Percentiles rank a stretch among this genome's conserved stretches.
Conservation (phyloP, 352 stramenopile species). For the Plasmopara muralis region DNA sequence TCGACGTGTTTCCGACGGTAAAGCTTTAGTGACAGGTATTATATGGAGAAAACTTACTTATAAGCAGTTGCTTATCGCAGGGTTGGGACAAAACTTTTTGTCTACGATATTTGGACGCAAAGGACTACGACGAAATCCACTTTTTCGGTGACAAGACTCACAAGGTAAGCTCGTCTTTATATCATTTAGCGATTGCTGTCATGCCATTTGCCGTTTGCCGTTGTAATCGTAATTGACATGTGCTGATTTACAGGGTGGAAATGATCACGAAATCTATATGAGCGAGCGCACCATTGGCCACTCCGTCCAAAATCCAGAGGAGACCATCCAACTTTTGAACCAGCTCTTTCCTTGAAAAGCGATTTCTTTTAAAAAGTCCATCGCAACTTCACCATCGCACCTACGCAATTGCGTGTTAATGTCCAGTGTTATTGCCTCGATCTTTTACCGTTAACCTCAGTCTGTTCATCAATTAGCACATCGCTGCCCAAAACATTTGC, state of each 20-base stretch:
- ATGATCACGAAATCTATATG: conserved; percentile 99
- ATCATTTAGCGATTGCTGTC: neutral
- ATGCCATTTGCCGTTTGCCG: too few relatives aligned
- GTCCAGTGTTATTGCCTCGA: conserved; percentile 23
- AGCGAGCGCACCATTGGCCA: conserved; percentile 96
- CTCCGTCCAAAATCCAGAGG: conserved; percentile 92
- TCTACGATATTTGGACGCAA: conserved; percentile 88
- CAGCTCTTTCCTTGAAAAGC: conserved; percentile 89
- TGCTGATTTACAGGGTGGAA: conserved; percentile 78
- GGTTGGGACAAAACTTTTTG: conserved; percentile 99
- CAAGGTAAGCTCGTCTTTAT: conserved; percentile 37
- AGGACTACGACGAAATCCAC: conserved; percentile 98
- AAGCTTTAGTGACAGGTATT: neutral
- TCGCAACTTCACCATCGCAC: neutral
- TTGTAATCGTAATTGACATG: conserved; percentile 2
- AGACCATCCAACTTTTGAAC: conserved; percentile 95
- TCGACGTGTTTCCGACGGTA: conserved; percentile 95
- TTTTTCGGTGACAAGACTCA: conserved; percentile 99
- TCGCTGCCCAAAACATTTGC: conserved; percentile 79
- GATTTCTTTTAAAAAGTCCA: neutral
- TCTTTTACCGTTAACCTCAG: conserved; percentile 18
- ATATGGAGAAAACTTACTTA: too few relatives aligned
- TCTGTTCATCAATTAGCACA: conserved; percentile 35
- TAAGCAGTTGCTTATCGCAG: conserved; percentile 9
- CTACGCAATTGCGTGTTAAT: conserved; percentile 2